These are phyloP conservation scores for Fraxinus anomala DNA, from an alignment of 257 asterid genomes.

Conservation along the genomic window DNA sequence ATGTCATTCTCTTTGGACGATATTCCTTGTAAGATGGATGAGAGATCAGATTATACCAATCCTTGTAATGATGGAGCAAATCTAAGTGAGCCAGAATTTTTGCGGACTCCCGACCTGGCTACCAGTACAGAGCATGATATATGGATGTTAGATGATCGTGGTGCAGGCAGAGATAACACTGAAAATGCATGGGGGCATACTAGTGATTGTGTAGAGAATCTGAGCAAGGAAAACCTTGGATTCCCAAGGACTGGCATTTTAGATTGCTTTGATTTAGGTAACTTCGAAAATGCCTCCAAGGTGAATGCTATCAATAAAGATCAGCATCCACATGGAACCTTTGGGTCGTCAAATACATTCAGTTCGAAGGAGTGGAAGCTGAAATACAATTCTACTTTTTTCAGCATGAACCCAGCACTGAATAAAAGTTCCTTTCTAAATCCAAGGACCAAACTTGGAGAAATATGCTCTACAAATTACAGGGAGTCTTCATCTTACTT, in stretches of 20 bases:
- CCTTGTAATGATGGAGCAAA: constrained; percentile 31
- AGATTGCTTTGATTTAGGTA: constrained; percentile 32
- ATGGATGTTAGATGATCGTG: constrained; percentile 29
- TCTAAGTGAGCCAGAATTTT: constrained; percentile 29
- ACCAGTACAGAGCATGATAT: constrained; percentile 34
- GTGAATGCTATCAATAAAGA: constrained; percentile 31
- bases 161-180: constrained; percentile 29
- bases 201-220: constrained; percentile 39
- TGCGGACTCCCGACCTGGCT: constrained; percentile 34
- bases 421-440: constrained; percentile 45
- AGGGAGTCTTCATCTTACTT: constrained; percentile 44
- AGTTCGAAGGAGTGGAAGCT: constrained; percentile 40
- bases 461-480: constrained; percentile 40
- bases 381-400: constrained; percentile 49
- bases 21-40: constrained; percentile 30
- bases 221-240: constrained; percentile 34
- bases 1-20: constrained; percentile 37
- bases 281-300: constrained; percentile 31
- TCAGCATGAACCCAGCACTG: constrained; percentile 68
- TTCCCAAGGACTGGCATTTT: constrained; percentile 30
- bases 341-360: constrained; percentile 34
- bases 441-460: constrained; percentile 42
- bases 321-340: constrained; percentile 32
- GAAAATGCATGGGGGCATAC: constrained; percentile 37
- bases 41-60: constrained; percentile 31